Conservation (phyloP, 176 grass and related monocot species). For the Lolium multiflorum region DNA sequence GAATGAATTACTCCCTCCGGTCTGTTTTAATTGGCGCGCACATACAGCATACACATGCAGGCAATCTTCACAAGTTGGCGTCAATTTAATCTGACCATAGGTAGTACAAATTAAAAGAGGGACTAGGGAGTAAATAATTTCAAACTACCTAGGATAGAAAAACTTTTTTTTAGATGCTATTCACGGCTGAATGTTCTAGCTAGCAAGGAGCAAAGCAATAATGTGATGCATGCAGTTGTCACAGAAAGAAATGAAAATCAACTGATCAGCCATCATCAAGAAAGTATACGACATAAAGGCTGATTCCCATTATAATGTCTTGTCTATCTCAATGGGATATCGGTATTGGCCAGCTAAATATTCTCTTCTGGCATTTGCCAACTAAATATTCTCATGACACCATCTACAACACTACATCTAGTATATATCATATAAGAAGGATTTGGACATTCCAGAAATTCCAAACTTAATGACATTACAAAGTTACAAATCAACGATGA, state of each 20-base stretch:
- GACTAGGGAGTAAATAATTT: background rate
- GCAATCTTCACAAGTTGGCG: too few relatives aligned
- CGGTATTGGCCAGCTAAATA: slow-evolving; percentile 36
- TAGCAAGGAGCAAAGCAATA: background rate
- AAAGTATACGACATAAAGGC: slow-evolving; percentile 3
- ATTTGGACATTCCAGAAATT: slow-evolving; percentile 39
- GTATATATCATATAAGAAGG: slow-evolving; percentile 26
- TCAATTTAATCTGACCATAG: too few relatives aligned
- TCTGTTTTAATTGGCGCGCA: too few relatives aligned
- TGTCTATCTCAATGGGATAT: slow-evolving; percentile 12
- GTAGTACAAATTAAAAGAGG: background rate
- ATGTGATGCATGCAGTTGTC: slow-evolving; percentile 14
- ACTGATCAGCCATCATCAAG: background rate
- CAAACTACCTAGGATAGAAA: background rate
- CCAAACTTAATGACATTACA: slow-evolving; percentile 38
- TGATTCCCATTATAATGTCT: slow-evolving; percentile 36
- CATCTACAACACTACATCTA: slow-evolving; percentile 46
- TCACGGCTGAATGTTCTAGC: background rate
- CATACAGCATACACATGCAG: too few relatives aligned
- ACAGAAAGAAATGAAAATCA: background rate
- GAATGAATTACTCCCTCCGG: too few relatives aligned
- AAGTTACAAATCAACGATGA: slow-evolving; percentile 40
- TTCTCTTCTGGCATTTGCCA: slow-evolving; percentile 20
- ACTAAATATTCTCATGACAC: slow-evolving; percentile 44
- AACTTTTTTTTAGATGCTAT: background rate